These are phyloP conservation scores for Populus trichocarpa DNA, from an alignment of 441 rosid species.

Conservation along the genomic window DNA sequence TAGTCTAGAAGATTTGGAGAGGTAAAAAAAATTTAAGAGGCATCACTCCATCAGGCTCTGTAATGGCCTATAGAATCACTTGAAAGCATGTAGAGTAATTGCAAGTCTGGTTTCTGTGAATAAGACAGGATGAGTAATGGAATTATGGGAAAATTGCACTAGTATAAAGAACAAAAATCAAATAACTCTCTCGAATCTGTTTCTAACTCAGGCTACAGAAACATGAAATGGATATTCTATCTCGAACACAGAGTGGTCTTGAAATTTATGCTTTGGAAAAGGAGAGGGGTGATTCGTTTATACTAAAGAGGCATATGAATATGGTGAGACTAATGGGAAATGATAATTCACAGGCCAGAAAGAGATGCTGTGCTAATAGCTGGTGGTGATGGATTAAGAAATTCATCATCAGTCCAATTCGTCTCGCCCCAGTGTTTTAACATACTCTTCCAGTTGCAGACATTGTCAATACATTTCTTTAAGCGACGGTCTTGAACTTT, in stretches of 20 bases:
- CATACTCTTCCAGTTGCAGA: conserved; percentile 85
- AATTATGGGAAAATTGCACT: not conserved
- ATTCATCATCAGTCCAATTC: conserved; percentile 70
- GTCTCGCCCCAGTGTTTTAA: conserved; percentile 83
- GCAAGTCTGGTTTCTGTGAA: no score
- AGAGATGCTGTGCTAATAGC: conserved; percentile 44
- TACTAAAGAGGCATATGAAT: not conserved
- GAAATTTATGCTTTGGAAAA: conserved; percentile 6
- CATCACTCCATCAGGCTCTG: no score
- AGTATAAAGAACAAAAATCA: not conserved
- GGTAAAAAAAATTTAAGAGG: no score
- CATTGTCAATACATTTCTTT: conserved; percentile 65
- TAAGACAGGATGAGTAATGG: no score
- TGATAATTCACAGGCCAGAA: conserved; percentile 34
- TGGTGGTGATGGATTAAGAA: conserved; percentile 64
- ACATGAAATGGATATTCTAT: not conserved
- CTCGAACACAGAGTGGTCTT: not conserved
- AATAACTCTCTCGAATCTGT: not conserved
- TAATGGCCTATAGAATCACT: no score
- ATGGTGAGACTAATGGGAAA: not conserved
- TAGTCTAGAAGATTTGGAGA: no score
- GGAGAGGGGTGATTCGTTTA: not conserved
- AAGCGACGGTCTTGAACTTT: conserved; percentile 48
- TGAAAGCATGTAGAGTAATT: no score
- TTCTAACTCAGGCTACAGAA: not conserved